These are phyloP conservation scores for Trametes cingulata DNA, from an alignment of 768 basidiomycete species.

Conservation along the genomic window DNA sequence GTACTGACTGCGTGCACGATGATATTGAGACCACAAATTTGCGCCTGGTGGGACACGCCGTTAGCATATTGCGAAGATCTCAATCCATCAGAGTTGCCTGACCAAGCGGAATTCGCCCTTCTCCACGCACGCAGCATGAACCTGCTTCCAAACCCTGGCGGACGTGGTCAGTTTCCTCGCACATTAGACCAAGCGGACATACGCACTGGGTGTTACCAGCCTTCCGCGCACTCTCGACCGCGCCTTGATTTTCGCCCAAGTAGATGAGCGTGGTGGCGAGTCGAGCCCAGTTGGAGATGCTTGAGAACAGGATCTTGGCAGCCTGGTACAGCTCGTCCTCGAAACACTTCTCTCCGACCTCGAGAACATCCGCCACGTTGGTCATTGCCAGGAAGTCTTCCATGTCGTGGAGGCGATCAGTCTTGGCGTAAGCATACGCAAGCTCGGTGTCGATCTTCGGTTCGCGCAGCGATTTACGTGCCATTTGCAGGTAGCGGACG, in stretches of 20 bases:
- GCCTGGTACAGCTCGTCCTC: conserved; percentile 98
- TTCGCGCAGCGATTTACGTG: conserved; percentile 93
- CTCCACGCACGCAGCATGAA: conserved; percentile 97
- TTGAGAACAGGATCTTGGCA: conserved; percentile 90
- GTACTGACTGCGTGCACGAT: conserved; percentile 77
- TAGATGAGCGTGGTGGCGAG: conserved; percentile 98
- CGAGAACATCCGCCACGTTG: conserved; percentile 94
- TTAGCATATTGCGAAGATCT: conserved; percentile 5
- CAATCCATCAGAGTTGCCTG: conserved; percentile 21
- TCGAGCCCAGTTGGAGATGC: conserved; percentile 99
- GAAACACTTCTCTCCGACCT: conserved; percentile 99
- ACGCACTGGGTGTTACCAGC: conserved; percentile 97
- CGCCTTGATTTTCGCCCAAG: conserved; percentile 95
- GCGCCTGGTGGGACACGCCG: conserved; percentile 52
- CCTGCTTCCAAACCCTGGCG: conserved; percentile 97
- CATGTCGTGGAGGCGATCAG: conserved; percentile 97
- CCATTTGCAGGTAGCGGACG: conserved; percentile 97
- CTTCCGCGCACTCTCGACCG: conserved; percentile 98
- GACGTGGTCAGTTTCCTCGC: background rate
- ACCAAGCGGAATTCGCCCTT: conserved; percentile 94
- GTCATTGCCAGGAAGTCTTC: conserved; percentile 99
- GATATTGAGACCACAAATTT: conserved; percentile 98
- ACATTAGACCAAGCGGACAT: background rate
- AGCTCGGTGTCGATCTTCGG: conserved; percentile 98
- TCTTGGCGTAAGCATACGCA: conserved; percentile 98